A percentile compares a stretch with the other conserved stretches of the same genome.
Conservation (phyloP, 768 basidiomycete genomes). For the Cytidiella melzeri region DNA sequence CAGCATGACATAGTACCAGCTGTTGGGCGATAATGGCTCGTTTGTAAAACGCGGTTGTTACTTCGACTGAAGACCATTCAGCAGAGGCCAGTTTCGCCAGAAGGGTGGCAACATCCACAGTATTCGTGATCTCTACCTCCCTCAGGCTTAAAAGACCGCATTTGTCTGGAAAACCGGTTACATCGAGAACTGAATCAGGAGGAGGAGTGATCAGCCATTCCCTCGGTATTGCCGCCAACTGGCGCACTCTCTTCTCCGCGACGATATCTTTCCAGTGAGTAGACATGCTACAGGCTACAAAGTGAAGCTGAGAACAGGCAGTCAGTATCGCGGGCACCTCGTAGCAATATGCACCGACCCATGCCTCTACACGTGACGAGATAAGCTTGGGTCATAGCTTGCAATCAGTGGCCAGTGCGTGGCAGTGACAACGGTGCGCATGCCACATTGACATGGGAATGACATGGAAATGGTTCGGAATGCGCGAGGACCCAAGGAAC, state of each 20-base stretch:
- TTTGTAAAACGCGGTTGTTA: constrained; percentile 71
- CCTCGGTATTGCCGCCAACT: constrained; percentile 49
- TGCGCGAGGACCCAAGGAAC: too few relatives aligned
- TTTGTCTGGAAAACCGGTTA: constrained; percentile 44
- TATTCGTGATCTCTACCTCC: constrained; percentile 55
- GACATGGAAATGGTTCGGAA: too few relatives aligned
- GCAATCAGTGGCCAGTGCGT: too few relatives aligned
- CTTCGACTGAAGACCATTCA: constrained; percentile 55
- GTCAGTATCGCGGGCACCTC: too few relatives aligned
- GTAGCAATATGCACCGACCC: too few relatives aligned
- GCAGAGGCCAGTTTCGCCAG: constrained; percentile 45
- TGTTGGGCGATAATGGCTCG: constrained; percentile 78
- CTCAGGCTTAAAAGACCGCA: constrained; percentile 47
- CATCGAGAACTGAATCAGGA: constrained; percentile 37
- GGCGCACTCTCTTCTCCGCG: constrained; percentile 46
- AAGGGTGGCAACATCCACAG: constrained; percentile 41
- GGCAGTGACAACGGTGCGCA: too few relatives aligned
- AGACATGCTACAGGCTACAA: constrained; percentile 4
- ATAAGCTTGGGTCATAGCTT: too few relatives aligned
- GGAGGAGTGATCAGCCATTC: constrained; percentile 54
- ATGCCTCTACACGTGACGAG: too few relatives aligned
- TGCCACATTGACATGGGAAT: too few relatives aligned
- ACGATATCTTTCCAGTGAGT: constrained; percentile 45
- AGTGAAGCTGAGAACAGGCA: too few relatives aligned
- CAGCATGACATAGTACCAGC: constrained; percentile 37